Base-by-base conservation (phyloP, 441 rosid species). In the Daphne laureola region DNA sequence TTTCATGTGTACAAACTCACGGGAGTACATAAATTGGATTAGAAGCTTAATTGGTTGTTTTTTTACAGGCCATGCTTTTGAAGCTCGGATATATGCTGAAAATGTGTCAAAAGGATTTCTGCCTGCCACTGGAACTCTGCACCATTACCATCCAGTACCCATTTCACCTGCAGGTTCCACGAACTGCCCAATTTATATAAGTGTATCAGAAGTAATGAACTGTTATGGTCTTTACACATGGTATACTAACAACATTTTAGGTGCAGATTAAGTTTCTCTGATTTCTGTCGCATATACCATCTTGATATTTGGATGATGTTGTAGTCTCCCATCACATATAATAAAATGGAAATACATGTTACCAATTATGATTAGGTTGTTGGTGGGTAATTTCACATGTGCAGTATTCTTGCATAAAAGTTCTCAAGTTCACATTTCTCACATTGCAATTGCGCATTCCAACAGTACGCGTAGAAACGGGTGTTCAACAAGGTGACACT, bases 71-170 rank as follows among this genome's bases (percentile, higher is more conserved):
- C 96, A 89, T 58, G 92, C 98, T 63, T 92, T 92, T 80, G 98
- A 92, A 77, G 91, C 97, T 41, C 73, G 96, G 45, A 89, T 89
- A 72, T 86, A 92, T 53, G 98, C 98, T 55, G 98, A 92, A 84
- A 92, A 92, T 70, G 95, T 89, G 67, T 72, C 80, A 5, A 92
- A 81, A 59, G 96, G 97, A 58, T 92, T 89, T 76, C 98, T 92
- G 69, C 97, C 98, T 56, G 97, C 97, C 44, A 81, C 95, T 50
- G 97, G 98, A 54, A 78, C 83, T 69, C 95, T 92, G 55, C 86
- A 80, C 78, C 92, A 81, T 74, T 92, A 86, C 73, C 78, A 65
- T 43, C 98, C 90, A 21, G 77, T 73, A 49, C 69, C 84, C 53
- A 74, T 69, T 53, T 81, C 97, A 67, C 62, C 96, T 61, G 74